Base-by-base conservation (phyloP, 805 yeast genomes). In the Sungouiozyma ichnusensis region DNA sequence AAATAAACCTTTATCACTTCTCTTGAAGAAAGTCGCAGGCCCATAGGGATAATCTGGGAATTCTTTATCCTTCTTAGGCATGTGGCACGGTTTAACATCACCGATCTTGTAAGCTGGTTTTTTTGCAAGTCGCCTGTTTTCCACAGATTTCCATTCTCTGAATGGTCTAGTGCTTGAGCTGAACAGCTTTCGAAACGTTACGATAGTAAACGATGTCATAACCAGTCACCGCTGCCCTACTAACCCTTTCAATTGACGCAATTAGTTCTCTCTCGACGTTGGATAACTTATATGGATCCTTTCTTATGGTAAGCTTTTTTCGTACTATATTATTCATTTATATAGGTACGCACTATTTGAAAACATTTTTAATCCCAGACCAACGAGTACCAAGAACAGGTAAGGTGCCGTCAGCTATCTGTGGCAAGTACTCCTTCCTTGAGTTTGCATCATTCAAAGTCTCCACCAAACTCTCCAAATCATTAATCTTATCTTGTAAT, bases 1-100 rank as follows among this genome's bases (percentile, higher is more conserved):
- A 60, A 75, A 90, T 35, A 92, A 71, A 4, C 97, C 98, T 40
- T 80, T 67, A 60, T 90, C 85, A 51, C 88, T 79, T 64, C 87
- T 82, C 59, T 87, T 87, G 68, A 78, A 90, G 47, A 77, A 72
- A 41, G 68, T 65, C 2, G 96, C 73, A 45, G 83, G 87, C 20
- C 90, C 90, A 63, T 81, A 90, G 40, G 84, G 80, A 58, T 83
- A 83, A 8, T 70, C 78, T 9, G 92, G 92, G 49, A 68, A 69
- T 37, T 67, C 52, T 16, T 67, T 60, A 20, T 58, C 62, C 44
- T 64, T 59, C 34, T 60, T 59, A 20, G 83, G 81, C 37, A 76
- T 60, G 45, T 56, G 54, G 14, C 53, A 48, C 35, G 80, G 78
- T 52, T 63, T 71, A 4, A 64, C 57, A 49, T 77, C 84, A 33